These are phyloP conservation scores for Hypoxylon crocopeplum DNA, from an alignment of 495 filamentous ascomycete genomes.

Conservation along the genomic window DNA sequence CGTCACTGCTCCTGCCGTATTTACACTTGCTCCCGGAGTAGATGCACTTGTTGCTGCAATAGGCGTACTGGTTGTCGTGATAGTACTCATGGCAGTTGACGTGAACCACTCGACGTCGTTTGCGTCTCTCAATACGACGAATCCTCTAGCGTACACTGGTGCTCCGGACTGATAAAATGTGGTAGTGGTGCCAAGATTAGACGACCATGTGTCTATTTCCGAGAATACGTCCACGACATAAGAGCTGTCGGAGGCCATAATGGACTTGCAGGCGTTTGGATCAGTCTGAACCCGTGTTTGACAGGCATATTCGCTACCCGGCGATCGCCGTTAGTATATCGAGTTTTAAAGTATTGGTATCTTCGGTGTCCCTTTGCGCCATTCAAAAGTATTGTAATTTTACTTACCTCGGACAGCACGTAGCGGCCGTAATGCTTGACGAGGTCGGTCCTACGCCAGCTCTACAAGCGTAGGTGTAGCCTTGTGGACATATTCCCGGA, in stretches of 20 bases:
- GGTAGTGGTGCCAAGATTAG: not conserved
- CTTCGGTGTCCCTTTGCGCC: not conserved
- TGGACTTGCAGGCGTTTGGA: not conserved
- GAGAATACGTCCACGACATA: not conserved
- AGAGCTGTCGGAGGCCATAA: not conserved
- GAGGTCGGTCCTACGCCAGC: not conserved
- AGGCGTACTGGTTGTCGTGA: not conserved
- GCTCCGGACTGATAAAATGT: not conserved
- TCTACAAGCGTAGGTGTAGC: not conserved
- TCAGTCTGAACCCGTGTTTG: not conserved
- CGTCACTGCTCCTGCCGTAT: not conserved
- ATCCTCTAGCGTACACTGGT: not conserved
- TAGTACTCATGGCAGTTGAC: not conserved
- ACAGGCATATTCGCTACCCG: not conserved
- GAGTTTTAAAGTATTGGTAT: not conserved
- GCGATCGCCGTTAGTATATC: not conserved
- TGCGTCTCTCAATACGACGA: not conserved
- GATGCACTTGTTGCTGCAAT: not conserved
- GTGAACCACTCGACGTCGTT: not conserved
- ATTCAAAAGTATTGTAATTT: not conserved
- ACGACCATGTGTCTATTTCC: not conserved
- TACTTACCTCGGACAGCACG: slow-evolving; percentile 2
- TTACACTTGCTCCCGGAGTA: not conserved
- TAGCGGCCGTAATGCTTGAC: not conserved
- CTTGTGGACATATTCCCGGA: not conserved